A percentile compares a stretch with the other conserved stretches of the same genome.
These are phyloP conservation scores for Fomitiporia mediterranea DNA, from an alignment of 1,284 basidiomycete genomes.

Conservation along the genomic window DNA sequence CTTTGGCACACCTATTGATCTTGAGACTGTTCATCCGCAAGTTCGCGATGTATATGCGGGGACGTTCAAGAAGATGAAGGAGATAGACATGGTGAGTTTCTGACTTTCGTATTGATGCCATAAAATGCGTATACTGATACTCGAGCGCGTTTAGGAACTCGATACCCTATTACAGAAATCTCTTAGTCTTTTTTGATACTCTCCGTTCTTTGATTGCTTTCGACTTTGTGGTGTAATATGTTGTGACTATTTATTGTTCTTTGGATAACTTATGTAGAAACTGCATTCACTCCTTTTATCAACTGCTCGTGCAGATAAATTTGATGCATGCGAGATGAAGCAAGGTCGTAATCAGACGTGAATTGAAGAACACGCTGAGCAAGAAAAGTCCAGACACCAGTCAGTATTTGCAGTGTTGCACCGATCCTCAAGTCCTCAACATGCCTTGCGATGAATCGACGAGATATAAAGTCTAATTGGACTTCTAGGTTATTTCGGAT, in stretches of 20 bases:
- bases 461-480: no score
- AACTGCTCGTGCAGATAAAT: no score
- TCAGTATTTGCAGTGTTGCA: no score
- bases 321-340: no score
- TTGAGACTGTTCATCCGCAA: conserved; percentile 63
- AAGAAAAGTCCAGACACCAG: no score
- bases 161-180: conserved; percentile 17
- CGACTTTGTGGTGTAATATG: background rate
- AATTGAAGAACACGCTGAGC: no score
- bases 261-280: conserved; percentile 8
- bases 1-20: conserved; percentile 63
- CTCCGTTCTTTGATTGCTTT: background rate
- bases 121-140: background rate
- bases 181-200: conserved; percentile 8
- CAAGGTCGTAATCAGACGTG: no score
- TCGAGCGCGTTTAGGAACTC: conserved; percentile 13
- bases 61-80: conserved; percentile 71
- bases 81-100: conserved; percentile 65
- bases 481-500: no score
- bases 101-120: background rate
- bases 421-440: no score
- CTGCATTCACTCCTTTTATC: no score
- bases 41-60: conserved; percentile 68
- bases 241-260: background rate
- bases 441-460: no score